These are phyloP conservation scores for Penicillium polonicum DNA, from an alignment of 2,329 filamentous ascomycete species.

Conservation along the genomic window DNA sequence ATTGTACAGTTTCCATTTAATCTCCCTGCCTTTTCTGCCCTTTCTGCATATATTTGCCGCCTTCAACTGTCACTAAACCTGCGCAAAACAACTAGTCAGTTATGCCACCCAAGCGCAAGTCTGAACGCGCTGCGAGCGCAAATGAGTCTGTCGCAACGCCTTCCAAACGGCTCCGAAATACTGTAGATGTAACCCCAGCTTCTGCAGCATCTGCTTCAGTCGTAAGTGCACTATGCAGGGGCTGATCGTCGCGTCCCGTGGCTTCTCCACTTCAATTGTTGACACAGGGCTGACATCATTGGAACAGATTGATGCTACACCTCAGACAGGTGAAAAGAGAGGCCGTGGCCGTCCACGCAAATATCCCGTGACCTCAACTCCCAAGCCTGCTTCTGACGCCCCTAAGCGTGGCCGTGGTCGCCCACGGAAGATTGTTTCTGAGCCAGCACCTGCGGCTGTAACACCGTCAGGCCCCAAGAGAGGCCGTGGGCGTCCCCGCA, in stretches of 20 bases:
- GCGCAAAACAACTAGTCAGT: background rate
- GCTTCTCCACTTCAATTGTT: constrained; percentile 8
- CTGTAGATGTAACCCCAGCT: background rate
- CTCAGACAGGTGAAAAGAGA: constrained; percentile 31
- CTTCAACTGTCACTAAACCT: background rate
- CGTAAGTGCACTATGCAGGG: constrained; percentile 17
- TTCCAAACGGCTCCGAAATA: constrained; percentile 27
- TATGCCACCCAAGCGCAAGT: constrained; percentile 31
- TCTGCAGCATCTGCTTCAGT: constrained; percentile 1
- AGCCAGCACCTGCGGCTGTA: constrained; percentile 6
- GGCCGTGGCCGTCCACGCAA: constrained; percentile 38
- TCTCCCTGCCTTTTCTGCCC: background rate
- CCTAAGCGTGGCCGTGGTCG: constrained; percentile 37
- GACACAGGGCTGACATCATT: background rate
- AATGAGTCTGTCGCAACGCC: constrained; percentile 19
- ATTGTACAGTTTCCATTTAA: background rate
- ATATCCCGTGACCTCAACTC: constrained; percentile 25
- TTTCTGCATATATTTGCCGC: background rate
- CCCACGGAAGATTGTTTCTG: constrained; percentile 29
- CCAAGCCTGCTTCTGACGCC: constrained; percentile 26
- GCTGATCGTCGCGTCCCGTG: constrained; percentile 13
- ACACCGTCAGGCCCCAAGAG: constrained; percentile 14
- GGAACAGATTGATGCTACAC: constrained; percentile 11
- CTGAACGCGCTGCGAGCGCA: constrained; percentile 20
- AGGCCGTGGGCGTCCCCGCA: constrained; percentile 19